A percentile compares a stretch with the other conserved stretches of the same genome.
phyloP scores from a whole-genome alignment of 306 rosid genomes.

The Pyrus communis region DNA sequence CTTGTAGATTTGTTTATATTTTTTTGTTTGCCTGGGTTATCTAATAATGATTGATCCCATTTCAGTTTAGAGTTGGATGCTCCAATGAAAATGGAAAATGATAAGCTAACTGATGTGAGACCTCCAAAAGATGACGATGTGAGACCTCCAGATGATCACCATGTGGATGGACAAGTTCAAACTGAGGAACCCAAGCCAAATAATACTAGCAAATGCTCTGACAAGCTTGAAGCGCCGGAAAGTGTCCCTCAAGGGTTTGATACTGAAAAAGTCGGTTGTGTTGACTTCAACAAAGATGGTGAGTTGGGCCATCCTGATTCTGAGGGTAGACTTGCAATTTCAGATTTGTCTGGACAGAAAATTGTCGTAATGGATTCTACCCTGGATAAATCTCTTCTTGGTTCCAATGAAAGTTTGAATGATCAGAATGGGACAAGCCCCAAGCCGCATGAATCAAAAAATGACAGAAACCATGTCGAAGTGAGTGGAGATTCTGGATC shows the following conservation, averaged over 20 bases:
- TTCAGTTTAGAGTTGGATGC: slow-evolving; percentile 77
- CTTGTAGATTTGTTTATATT: background rate
- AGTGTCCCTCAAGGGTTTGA: slow-evolving; percentile 28
- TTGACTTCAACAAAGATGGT: slow-evolving; percentile 34
- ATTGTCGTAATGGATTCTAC: slow-evolving; percentile 9
- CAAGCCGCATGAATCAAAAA: slow-evolving; percentile 19
- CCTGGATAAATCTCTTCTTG: slow-evolving; percentile 18
- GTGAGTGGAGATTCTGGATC: slow-evolving; percentile 21
- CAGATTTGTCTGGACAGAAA: slow-evolving; percentile 28
- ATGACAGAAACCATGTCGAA: slow-evolving; percentile 9
- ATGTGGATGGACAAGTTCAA: slow-evolving; percentile 33
- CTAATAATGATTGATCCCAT: slow-evolving; percentile 32
- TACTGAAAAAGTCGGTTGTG: slow-evolving; percentile 26
- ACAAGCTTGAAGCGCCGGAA: slow-evolving; percentile 34
- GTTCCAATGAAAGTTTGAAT: slow-evolving; percentile 19
- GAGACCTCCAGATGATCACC: slow-evolving; percentile 17
- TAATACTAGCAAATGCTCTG: slow-evolving; percentile 27
- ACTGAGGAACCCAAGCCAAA: slow-evolving; percentile 27
- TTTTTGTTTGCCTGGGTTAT: background rate
- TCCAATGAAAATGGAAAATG: slow-evolving; percentile 24
- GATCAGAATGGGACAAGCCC: slow-evolving; percentile 31
- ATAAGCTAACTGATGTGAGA: slow-evolving; percentile 9
- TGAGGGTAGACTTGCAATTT: slow-evolving; percentile 23
- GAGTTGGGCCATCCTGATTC: slow-evolving; percentile 18
- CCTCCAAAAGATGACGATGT: slow-evolving; percentile 23